Evolutionary conservation across 2,329 filamentous ascomycete species (phyloP).

Genomic region (Juglanconis oblonga): DNA sequence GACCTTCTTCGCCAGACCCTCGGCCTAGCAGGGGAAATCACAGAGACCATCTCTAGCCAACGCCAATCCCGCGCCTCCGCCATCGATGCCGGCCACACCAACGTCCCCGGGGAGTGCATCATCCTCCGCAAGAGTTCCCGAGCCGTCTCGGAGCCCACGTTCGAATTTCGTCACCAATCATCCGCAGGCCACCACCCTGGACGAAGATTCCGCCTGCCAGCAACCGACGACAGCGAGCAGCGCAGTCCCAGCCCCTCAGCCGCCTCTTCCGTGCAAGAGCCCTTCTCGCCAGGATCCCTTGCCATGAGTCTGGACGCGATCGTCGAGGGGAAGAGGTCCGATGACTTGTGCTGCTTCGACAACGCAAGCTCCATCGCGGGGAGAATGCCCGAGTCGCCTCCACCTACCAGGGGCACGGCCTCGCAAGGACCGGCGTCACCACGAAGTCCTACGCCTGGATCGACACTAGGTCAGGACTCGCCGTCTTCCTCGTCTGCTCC

Average conservation of each 20-base stretch:
- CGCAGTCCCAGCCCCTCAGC: not conserved
- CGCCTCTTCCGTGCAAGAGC: conserved; percentile 9
- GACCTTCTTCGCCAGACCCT: conserved; percentile 10
- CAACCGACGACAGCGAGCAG: not conserved
- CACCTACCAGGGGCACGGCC: not conserved
- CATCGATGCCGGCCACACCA: not conserved
- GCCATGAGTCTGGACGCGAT: conserved; percentile 15
- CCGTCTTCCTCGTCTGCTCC: not conserved
- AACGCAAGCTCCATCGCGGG: not conserved
- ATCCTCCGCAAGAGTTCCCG: not conserved
- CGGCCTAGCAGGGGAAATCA: conserved; percentile 11
- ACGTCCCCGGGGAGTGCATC: conserved; percentile 1
- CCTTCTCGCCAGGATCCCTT: conserved; percentile 8
- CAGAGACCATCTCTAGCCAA: not conserved
- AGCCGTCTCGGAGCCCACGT: not conserved
- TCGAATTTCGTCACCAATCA: not conserved
- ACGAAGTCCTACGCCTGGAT: not conserved
- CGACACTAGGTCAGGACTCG: not conserved
- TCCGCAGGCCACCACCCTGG: not conserved
- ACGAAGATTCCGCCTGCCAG: not conserved
- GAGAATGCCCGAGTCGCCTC: not conserved
- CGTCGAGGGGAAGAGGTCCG: not conserved
- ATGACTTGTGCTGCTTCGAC: conserved; percentile 4
- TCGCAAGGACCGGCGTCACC: not conserved
- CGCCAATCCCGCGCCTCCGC: not conserved